phyloP scores from a whole-genome alignment of 495 filamentous ascomycete genomes.

The Podospora pseudocomata region DNA sequence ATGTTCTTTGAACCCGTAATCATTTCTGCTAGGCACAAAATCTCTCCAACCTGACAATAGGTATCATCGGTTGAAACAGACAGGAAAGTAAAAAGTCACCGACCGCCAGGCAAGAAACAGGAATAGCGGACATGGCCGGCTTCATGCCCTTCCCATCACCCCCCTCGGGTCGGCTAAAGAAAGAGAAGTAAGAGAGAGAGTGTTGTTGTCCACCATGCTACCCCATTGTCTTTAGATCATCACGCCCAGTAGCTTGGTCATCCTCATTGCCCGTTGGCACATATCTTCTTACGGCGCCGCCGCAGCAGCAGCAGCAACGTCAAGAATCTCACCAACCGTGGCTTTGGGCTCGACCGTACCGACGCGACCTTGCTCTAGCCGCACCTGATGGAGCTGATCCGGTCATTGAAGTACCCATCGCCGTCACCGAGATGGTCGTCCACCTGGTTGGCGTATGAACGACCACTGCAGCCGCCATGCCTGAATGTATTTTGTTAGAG shows the following conservation, averaged over 20 bases:
- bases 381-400: background rate
- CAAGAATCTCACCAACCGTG: too few species aligned
- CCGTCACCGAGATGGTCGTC: background rate
- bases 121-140: background rate
- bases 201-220: background rate
- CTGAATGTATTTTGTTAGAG: background rate
- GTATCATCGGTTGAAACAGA: background rate
- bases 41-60: too few species aligned
- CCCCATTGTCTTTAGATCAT: background rate
- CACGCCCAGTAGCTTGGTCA: background rate
- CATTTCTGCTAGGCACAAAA: too few species aligned
- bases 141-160: background rate
- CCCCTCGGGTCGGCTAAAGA: background rate
- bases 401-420: background rate
- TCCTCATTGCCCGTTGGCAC: background rate
- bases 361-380: background rate
- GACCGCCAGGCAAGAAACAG: background rate
- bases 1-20: too few species aligned
- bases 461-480: background rate
- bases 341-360: background rate
- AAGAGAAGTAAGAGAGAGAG: background rate
- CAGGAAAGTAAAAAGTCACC: background rate
- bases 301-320: background rate
- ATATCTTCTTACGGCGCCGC: background rate
- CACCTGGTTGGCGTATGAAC: background rate